phyloP scores from a whole-genome alignment of 2,329 filamentous ascomycete species.

The Aspergillus sclerotialis region DNA sequence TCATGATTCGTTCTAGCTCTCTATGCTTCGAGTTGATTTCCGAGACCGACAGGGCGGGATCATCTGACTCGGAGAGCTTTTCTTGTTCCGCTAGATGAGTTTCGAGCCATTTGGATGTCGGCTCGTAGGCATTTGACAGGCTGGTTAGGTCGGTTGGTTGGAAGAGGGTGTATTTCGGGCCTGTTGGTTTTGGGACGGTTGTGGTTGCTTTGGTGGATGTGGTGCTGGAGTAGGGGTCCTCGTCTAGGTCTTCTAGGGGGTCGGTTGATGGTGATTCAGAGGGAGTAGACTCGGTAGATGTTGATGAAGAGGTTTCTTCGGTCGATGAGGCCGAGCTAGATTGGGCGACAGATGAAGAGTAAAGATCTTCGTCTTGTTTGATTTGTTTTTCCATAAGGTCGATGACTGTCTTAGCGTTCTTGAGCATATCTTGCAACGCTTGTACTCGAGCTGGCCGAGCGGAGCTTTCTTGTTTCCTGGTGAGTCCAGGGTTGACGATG shows the following conservation, averaged over 20 bases:
- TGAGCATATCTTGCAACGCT: slow-evolving; percentile 61
- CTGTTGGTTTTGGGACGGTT: slow-evolving; percentile 28
- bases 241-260: slow-evolving; percentile 70
- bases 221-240: slow-evolving; percentile 47
- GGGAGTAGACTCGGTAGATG: slow-evolving; percentile 31
- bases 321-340: slow-evolving; percentile 34
- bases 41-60: slow-evolving; percentile 66
- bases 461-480: slow-evolving; percentile 63
- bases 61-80: slow-evolving; percentile 60
- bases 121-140: slow-evolving; percentile 56
- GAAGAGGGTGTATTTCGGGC: slow-evolving; percentile 61
- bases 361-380: slow-evolving; percentile 59
- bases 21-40: slow-evolving; percentile 64
- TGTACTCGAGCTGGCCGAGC: slow-evolving; percentile 65
- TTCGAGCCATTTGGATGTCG: slow-evolving; percentile 66
- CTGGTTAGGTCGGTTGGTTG: slow-evolving; percentile 62
- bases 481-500: slow-evolving; percentile 70
- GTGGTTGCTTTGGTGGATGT: slow-evolving; percentile 27
- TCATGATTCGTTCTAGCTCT: slow-evolving; percentile 54
- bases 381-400: slow-evolving; percentile 65
- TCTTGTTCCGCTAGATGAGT: slow-evolving; percentile 65
- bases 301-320: slow-evolving; percentile 29
- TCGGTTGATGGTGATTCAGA: slow-evolving; percentile 24
- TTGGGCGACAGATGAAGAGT: slow-evolving; percentile 47
- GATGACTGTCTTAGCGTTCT: slow-evolving; percentile 64